Percentiles rank a stretch among this genome's conserved stretches.
These are phyloP conservation scores for Inonotus hispidus DNA, from an alignment of 1,284 basidiomycete genomes.

Conservation along the genomic window DNA sequence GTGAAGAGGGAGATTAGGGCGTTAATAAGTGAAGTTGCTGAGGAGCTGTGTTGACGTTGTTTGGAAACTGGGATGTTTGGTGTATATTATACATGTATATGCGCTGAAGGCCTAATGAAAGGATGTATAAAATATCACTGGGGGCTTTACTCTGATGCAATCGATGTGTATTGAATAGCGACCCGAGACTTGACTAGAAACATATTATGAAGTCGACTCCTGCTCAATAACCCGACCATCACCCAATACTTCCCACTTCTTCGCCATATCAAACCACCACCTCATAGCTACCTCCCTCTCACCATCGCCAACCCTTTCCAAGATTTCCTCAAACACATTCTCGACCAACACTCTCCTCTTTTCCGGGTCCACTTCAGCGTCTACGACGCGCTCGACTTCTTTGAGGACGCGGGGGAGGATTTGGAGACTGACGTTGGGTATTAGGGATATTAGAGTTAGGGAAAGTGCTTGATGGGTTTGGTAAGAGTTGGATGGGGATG, in stretches of 20 bases:
- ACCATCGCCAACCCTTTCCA: conserved; percentile 55
- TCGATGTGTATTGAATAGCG: no score
- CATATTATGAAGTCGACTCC: no score
- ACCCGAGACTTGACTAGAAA: no score
- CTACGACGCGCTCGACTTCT: conserved; percentile 37
- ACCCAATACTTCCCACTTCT: conserved; percentile 2
- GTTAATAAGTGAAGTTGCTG: conserved; percentile 62
- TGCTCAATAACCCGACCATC: not conserved
- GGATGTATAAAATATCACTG: not conserved
- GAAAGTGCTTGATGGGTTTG: conserved; percentile 30
- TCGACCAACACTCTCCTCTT: conserved; percentile 45
- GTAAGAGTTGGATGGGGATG: not conserved
- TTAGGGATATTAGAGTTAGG: conserved; percentile 52
- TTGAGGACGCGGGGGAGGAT: conserved; percentile 51
- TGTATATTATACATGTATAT: not conserved
- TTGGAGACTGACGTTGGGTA: conserved; percentile 49
- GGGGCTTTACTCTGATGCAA: not conserved
- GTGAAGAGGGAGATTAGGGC: conserved; percentile 57
- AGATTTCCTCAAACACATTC: conserved; percentile 53
- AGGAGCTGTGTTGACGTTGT: conserved; percentile 33
- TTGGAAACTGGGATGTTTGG: not conserved
- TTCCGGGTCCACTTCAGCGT: conserved; percentile 22
- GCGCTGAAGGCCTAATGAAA: not conserved
- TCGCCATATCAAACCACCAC: conserved; percentile 54
- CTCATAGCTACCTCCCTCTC: conserved; percentile 58